Conservation (phyloP, 306 rosid species). For the Cucumis cinereus region DNA sequence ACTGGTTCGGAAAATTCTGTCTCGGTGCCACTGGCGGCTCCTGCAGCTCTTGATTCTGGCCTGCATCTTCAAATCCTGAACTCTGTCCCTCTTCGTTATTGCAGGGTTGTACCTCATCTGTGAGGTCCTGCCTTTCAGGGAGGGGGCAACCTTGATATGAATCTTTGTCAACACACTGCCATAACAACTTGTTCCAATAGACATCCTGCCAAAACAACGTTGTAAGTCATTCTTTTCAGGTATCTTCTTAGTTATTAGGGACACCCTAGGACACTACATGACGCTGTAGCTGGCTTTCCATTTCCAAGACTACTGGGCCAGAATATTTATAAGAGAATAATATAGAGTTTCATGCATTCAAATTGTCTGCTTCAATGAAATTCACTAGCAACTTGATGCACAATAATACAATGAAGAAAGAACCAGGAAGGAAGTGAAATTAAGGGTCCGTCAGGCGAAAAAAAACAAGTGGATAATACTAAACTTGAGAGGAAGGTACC, state of each 20-base stretch:
- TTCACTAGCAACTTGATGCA: background rate
- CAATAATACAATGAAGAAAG: background rate
- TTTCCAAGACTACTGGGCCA: background rate
- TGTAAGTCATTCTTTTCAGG: background rate
- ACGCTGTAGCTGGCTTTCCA: background rate
- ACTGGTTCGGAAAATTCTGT: background rate
- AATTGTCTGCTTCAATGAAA: background rate
- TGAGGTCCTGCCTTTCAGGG: slow-evolving; percentile 47
- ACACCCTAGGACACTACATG: background rate
- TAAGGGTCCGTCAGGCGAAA: background rate
- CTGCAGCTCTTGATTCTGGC: background rate
- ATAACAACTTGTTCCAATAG: slow-evolving; percentile 71
- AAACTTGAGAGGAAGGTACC: background rate
- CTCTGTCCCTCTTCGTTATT: slow-evolving; percentile 4
- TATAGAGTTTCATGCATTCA: background rate
- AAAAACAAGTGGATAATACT: background rate
- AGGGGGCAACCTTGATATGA: slow-evolving; percentile 67
- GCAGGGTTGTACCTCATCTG: slow-evolving; percentile 16
- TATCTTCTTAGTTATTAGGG: background rate
- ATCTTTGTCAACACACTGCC: slow-evolving; percentile 66
- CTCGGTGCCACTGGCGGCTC: no score
- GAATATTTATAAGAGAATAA: background rate
- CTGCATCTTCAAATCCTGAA: slow-evolving; percentile 6
- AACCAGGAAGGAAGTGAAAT: background rate
- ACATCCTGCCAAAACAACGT: slow-evolving; percentile 41